Evolutionary conservation across 1,284 basidiomycete species (phyloP), one percentile per base, ranked within the genome.

Genomic region (Volvariella surrecta): DNA sequence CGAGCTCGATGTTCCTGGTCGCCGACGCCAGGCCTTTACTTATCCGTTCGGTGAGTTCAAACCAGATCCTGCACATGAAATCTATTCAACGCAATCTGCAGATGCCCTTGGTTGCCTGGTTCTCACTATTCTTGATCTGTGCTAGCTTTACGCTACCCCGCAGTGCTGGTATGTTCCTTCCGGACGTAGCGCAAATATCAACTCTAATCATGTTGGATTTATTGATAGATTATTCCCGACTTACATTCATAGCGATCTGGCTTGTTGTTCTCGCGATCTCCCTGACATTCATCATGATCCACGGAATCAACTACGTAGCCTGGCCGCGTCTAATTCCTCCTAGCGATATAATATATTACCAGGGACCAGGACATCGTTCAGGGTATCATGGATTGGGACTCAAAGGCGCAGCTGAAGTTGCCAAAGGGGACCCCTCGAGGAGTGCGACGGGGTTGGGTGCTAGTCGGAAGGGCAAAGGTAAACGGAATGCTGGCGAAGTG

Each of bases 291-390:
- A 86, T 95, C 53, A 59, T 87, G 62, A 66, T 80, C 35, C 80
- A 95, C 58, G 85, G 86, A 32, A 76, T 91, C 51, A 76, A 85
- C 51, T 97, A 94, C 59, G 93, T 99, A 48, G 80, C 89, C 17
- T 95, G 91, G 86, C 96, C 95, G n/a, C 80, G 86, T 17, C 75
- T 99, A 44, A 79, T 87, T 51, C 85, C 91, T 2, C 82, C 87
- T 9, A 82, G 82, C 45, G 89, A 93, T 48, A 73, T 87, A 44
- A 84, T 97, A 43, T 81, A 82, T 58, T 98, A 94, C 64, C 73
- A 73, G 41, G 92, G 92, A 34, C 89, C 89, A 43, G 93, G 92
- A 24, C 93, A 75, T 71, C 81, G 83, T 48, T 85, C 82, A 17
- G 79, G 68, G 13, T 71, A 79, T 47, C 76, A 84, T 52, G 94